Evolutionary conservation across 805 yeast species (phyloP), one percentile per base, ranked within the genome.

Genomic region (Monosporozyma unispora): DNA sequence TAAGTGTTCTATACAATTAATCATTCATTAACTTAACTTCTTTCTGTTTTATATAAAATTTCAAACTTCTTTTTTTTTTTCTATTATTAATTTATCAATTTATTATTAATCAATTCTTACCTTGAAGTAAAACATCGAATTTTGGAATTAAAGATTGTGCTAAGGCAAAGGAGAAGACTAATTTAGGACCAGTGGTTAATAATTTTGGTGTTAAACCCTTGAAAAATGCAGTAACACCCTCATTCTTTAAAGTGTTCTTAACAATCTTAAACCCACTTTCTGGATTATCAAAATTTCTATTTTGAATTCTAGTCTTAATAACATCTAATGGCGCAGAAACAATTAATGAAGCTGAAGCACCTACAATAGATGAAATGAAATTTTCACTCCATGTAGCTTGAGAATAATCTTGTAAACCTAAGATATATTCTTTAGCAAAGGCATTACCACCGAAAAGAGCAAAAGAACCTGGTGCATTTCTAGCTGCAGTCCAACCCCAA

Each of bases 401-500:
- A 31, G 90, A 76, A 74, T 93, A 89, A 72, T 93, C 99, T 58
- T 75, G 64, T 61, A 93, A 77, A 14, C 90, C 90, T 60, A 88
- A 81, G 52, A 93, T 79, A 73, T 87, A 93, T 72, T 93, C 99
- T 73, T 93, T 93, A 53, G 99, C 98, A 67, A 93, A 93, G 14
- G 99, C 96, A 65, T 91, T 89, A 72, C 98, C 99, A 59, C 99
- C 99, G 59, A 93, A 93, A 50, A 93, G 75, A 16, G 98, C 96
- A 65, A 93, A 93, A 2, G 96, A 88, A 52, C 99, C 99, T 37
- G 99, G 99, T 2, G 98, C 97, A 68, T 93, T 93, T 79, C 99
- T 84, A 42, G 99, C 99, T 59, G 95, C 95, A 52, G 99, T 93
- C 99, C 99, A 93, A 51, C 97, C 98, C 96, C 97, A 90, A 57